Conservation (phyloP, 1,139 yeast genomes). For the Geotrichum candidum region DNA sequence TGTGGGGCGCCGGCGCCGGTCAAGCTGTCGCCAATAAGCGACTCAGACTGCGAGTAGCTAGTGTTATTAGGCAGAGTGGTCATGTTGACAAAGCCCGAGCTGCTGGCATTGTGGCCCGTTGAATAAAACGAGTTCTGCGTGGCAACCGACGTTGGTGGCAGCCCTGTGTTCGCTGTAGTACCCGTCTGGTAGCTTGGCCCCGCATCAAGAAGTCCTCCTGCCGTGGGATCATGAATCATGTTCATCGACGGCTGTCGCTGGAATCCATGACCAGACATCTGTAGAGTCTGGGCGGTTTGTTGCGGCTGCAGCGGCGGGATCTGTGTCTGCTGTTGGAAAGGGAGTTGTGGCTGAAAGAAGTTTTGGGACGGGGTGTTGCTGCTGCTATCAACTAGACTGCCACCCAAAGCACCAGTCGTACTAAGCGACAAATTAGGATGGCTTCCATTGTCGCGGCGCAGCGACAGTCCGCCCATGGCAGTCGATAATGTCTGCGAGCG, state of each 20-base stretch:
- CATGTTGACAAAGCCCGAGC: background rate
- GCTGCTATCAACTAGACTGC: background rate
- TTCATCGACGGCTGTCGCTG: background rate
- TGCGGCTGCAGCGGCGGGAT: background rate
- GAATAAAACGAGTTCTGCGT: background rate
- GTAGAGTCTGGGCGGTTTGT: background rate
- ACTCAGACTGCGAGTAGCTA: background rate
- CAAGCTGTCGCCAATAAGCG: background rate
- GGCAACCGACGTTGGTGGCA: background rate
- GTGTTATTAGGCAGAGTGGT: background rate
- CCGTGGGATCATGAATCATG: background rate
- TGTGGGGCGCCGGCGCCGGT: background rate
- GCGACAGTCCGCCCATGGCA: constrained; percentile 11
- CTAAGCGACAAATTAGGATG: background rate
- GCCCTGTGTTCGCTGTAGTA: background rate
- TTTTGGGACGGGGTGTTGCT: background rate
- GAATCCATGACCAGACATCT: background rate
- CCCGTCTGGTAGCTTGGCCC: background rate
- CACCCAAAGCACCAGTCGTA: background rate
- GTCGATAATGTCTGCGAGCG: constrained; percentile 15
- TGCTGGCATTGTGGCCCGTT: background rate
- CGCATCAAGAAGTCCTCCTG: background rate
- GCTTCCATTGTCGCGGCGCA: constrained; percentile 6
- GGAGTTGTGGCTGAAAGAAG: background rate
- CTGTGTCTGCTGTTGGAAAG: background rate